A percentile compares a stretch with the other conserved stretches of the same genome.
Evolutionary conservation across 1,139 yeast genomes (phyloP).

Genomic region (Pichia kudriavzevii): DNA sequence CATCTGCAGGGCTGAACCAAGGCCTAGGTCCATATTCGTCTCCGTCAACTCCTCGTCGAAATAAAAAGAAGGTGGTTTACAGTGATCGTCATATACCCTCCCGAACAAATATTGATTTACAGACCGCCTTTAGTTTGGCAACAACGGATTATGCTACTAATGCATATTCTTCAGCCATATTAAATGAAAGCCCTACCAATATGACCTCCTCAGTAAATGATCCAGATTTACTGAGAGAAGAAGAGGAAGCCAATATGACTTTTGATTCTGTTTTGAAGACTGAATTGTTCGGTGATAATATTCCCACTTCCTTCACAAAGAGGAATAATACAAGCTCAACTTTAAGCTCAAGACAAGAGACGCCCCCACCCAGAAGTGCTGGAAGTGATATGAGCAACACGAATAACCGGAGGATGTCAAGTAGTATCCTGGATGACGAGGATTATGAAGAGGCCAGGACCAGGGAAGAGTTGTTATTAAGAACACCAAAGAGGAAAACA

Average conservation of each 20-base stretch:
- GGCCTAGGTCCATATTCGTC: conserved; percentile 19
- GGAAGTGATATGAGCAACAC: conserved; percentile 10
- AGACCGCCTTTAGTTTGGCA: conserved; percentile 73
- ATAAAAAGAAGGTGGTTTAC: conserved; percentile 41
- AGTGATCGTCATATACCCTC: conserved; percentile 85
- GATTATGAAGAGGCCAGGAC: conserved; percentile 18
- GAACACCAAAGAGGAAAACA: conserved; percentile 45
- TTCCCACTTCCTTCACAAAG: conserved; percentile 30
- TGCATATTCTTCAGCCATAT: conserved; percentile 3
- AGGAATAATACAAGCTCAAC: conserved; percentile 15
- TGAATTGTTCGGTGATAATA: conserved; percentile 74
- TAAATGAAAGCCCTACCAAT: too few relatives aligned
- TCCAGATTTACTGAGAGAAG: conserved; percentile 58
- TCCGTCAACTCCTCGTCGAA: conserved; percentile 30
- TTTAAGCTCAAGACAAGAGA: conserved; percentile 17
- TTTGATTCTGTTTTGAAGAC: conserved; percentile 81
- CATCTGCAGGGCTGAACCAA: conserved; percentile 6
- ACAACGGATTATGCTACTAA: conserved; percentile 15
- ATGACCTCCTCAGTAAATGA: too few relatives aligned
- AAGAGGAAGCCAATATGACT: conserved; percentile 81
- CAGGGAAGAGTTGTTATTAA: conserved; percentile 17
- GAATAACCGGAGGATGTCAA: conserved; percentile 16
- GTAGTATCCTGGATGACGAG: conserved; percentile 9
- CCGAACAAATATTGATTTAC: conserved; percentile 77
- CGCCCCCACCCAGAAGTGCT: conserved; percentile 23